phyloP scores from a whole-genome alignment of 495 filamentous ascomycete species.

The Podospora comata region DNA sequence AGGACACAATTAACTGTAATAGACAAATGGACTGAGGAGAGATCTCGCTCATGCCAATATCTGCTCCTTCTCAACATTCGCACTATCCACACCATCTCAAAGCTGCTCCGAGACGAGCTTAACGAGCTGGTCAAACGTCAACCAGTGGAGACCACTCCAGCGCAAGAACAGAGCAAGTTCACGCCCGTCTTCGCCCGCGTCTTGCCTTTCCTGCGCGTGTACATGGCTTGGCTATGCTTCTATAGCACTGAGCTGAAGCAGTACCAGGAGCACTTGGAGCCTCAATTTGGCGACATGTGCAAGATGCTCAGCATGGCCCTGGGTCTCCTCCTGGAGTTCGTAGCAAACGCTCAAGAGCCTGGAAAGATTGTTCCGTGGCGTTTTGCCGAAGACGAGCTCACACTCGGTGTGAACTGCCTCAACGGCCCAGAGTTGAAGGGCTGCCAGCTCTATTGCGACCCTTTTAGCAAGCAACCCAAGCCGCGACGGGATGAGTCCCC shows the following conservation, averaged over 20 bases:
- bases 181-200: slow-evolving; percentile 24
- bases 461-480: slow-evolving; percentile 26
- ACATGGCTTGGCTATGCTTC: slow-evolving; percentile 45
- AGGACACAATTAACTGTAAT: slow-evolving; percentile 26
- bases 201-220: slow-evolving; percentile 42
- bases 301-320: slow-evolving; percentile 35
- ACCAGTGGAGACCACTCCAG: neutral
- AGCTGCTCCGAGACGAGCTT: slow-evolving; percentile 52
- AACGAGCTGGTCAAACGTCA: slow-evolving; percentile 22
- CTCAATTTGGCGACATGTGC: slow-evolving; percentile 41
- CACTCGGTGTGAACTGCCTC: slow-evolving; percentile 42
- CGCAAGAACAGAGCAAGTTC: slow-evolving; percentile 25
- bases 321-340: slow-evolving; percentile 34
- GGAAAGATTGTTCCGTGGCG: slow-evolving; percentile 33
- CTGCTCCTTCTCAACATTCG: slow-evolving; percentile 78
- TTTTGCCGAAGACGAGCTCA: slow-evolving; percentile 43
- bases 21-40: slow-evolving; percentile 38
- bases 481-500: slow-evolving; percentile 27
- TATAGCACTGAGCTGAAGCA: slow-evolving; percentile 36
- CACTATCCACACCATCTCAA: slow-evolving; percentile 73
- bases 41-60: slow-evolving; percentile 61
- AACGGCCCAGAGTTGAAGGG: slow-evolving; percentile 33
- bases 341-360: slow-evolving; percentile 26
- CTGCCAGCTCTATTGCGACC: slow-evolving; percentile 31
- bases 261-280: slow-evolving; percentile 41